Percentiles rank a stretch among this genome's conserved stretches.
phyloP scores from a whole-genome alignment of 2,329 filamentous ascomycete genomes.

The Pseudocercospora musae region DNA sequence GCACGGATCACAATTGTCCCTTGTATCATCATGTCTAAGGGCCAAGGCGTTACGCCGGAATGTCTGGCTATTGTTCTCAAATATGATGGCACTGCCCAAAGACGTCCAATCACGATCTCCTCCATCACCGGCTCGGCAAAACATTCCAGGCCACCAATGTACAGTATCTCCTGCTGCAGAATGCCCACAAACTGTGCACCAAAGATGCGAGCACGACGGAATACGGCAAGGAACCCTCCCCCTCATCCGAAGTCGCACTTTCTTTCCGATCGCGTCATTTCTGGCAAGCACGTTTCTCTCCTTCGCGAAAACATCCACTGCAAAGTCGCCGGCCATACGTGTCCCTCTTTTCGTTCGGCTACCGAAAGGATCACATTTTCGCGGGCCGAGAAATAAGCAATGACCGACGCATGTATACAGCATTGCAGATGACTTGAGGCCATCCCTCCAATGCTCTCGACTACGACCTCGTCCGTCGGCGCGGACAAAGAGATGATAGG shows the following conservation, averaged over 20 bases:
- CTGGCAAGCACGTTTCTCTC: not conserved
- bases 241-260: constrained; percentile 1
- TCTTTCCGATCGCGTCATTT: not conserved
- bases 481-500: not conserved
- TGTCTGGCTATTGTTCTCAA: not conserved
- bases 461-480: not conserved
- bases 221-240: not conserved
- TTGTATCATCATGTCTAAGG: too few species aligned
- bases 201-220: not conserved
- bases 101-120: not conserved
- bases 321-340: not conserved
- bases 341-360: not conserved
- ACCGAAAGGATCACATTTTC: not conserved
- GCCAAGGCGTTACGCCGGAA: not conserved
- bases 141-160: not conserved
- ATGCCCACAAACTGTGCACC: not conserved
- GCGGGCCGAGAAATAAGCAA: not conserved
- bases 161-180: not conserved
- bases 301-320: not conserved
- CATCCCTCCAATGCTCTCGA: not conserved
- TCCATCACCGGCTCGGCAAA: not conserved
- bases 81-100: not conserved
- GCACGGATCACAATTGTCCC: not conserved
- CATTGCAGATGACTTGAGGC: not conserved
- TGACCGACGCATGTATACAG: not conserved